Evolutionary conservation across 2,329 filamentous ascomycete genomes (phyloP), one percentile per base, ranked within the genome.

Genomic region (Colletotrichum destructivum): DNA sequence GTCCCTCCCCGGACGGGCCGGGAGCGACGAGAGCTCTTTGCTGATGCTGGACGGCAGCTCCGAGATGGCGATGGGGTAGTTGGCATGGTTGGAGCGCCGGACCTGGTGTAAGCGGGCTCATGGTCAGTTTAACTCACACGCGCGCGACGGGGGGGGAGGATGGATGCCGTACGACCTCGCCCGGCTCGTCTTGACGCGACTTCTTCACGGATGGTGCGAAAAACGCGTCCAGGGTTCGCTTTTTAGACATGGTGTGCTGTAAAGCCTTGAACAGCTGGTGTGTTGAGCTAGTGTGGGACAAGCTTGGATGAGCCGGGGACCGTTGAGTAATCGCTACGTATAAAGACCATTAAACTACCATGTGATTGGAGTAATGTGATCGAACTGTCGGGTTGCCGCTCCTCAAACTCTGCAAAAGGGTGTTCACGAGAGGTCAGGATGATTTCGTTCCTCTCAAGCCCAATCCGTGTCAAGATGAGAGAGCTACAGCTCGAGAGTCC

Each of bases 161-260:
- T 35, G 46, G 31, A 3, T 26, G 44, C 21, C 64, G 8, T 57
- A 74, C 73, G 16, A 68, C 31, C 60, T 72, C 65, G 16, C 65
- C 61, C 4, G 67, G 11, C 38, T 71, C 69, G 11, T 76, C 66
- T 3, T 72, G 78, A 63, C 60, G 81, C 69, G 81, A 83, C 73
- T 82, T 84, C 75, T 88, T 86, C 4, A 78, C 71, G 26, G 83
- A 78, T 1, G 88, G 85, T 40, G 84, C 83, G 80, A 95, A 94
- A 82, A 94, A 95, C 13, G 87, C 82, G 72, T 94, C 91, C 1
- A 95, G 84, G 0, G 92, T 93, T 68, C 92, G 86, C 77, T 92
- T 91, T 62, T 82, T 82, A 0, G 82, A 79, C 81, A 82, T 78
- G 67, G 60, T 73, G 21, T 21, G 68, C 26, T 26, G 31, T 61